Base-by-base conservation (phyloP, 345 rosid genomes). In the Lepidium didymum region DNA sequence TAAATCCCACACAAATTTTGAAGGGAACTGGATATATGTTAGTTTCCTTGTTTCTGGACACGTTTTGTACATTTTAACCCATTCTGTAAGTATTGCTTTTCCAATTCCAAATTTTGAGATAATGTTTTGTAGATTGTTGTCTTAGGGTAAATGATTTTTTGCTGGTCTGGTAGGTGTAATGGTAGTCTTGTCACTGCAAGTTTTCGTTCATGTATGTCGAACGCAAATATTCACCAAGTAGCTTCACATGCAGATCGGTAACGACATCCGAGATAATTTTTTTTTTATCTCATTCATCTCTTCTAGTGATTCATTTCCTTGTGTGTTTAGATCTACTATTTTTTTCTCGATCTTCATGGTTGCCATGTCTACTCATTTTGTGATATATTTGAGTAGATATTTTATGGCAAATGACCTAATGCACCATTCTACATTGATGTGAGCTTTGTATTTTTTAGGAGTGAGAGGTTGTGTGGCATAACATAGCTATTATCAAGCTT, bases 231-330 rank as follows among this genome's bases (percentile, higher is more conserved):
- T 25, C 50, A 0, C 65, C 73, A 57, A 0, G 42, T 1, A 4
- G 57, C 65, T 23, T 68, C 73, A 35, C 57, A 57, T n/a, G 73
- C 36, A 2, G 38, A 68, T 8, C 55, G 2, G 10, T 55, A 67
- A 0, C 61, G 63, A 55, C 19, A 42, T 3, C 54, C 52, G 0
- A 67, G 9, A 7, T 53, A 66, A 1, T 29, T 16, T 0, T 37
- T 21, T 3, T 4, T 27, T 4, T 27, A 62, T 44, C 13, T 62
- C 42, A 16, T 59, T 35, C 2, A 55, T 16, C 16, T 55, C 8
- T 13, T 42, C 1, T 21, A 1, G 4, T 14, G 10, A 3, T 13
- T 55, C 21, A 42, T n/a, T 7, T 8, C n/a, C 19, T 29, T 12
- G 9, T 11, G 34, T 29, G 14, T 25, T 25, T 0, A 8, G 14